phyloP scores from a whole-genome alignment of 2,329 filamentous ascomycete genomes.

The Cercospora beticola region DNA sequence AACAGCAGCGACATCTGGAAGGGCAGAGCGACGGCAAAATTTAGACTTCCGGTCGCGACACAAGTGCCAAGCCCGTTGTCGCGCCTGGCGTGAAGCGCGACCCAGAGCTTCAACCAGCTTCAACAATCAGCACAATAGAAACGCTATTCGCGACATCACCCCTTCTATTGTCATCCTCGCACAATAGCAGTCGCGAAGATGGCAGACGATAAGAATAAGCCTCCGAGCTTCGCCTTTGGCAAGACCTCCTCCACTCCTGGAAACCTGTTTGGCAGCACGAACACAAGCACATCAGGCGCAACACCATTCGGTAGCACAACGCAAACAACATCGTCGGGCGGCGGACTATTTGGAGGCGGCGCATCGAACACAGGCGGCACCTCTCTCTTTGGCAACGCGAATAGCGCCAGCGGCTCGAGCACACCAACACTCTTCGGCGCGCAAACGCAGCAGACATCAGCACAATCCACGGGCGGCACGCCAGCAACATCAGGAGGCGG shows the following conservation, averaged over 20 bases:
- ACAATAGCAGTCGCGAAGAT: slow-evolving; percentile 18
- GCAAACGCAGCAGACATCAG: slow-evolving; percentile 13
- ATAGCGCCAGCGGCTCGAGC: slow-evolving; percentile 11
- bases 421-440: slow-evolving; percentile 15
- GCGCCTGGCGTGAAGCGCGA: too few species aligned
- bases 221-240: slow-evolving; percentile 21
- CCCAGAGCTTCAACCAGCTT: too few species aligned
- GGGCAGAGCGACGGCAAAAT: too few species aligned
- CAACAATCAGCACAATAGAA: not conserved
- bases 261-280: slow-evolving; percentile 14
- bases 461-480: slow-evolving; percentile 11
- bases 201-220: slow-evolving; percentile 24
- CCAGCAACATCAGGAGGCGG: slow-evolving; percentile 5
- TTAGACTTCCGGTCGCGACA: too few species aligned
- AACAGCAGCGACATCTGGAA: too few species aligned
- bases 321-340: slow-evolving; percentile 9
- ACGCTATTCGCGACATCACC: slow-evolving; percentile 3
- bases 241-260: slow-evolving; percentile 2
- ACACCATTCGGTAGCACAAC: slow-evolving; percentile 5
- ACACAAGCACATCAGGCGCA: slow-evolving; percentile 9
- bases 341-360: slow-evolving; percentile 10
- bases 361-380: slow-evolving; percentile 8
- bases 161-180: slow-evolving; percentile 5
- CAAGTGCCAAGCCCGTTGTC: too few species aligned
- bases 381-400: slow-evolving; percentile 6